Evolutionary conservation across 192 early-diverging fungal genomes (phyloP).

Genomic region (Dimargaris cristalligena): DNA sequence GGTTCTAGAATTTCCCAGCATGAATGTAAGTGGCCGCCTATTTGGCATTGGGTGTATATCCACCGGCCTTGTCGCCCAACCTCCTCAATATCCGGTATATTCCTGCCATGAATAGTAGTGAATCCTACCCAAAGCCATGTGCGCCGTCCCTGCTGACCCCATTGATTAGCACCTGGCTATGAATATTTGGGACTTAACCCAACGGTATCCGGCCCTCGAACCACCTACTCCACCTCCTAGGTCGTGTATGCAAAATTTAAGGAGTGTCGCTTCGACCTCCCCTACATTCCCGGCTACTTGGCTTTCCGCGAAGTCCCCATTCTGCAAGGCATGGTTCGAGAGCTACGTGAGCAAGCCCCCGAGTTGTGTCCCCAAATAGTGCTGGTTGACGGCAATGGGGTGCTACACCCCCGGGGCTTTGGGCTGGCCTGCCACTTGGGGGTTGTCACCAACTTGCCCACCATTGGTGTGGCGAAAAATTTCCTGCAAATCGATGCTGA

Average conservation of each 20-base stretch:
- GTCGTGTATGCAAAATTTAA: constrained; percentile 45
- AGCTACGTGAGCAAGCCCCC: constrained; percentile 28
- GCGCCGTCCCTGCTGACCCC: too few relatives aligned
- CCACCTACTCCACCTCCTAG: constrained; percentile 13
- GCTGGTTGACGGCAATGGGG: constrained; percentile 78
- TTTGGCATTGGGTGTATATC: too few relatives aligned
- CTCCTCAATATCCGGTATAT: too few relatives aligned
- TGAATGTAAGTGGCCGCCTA: constrained; percentile 35
- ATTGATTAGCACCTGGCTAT: too few relatives aligned
- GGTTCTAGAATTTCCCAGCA: constrained; percentile 47
- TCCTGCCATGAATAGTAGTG: too few relatives aligned
- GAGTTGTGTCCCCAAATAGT: constrained; percentile 57
- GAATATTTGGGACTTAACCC: too few relatives aligned
- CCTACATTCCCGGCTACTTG: constrained; percentile 82
- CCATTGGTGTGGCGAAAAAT: constrained; percentile 84
- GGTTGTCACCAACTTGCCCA: constrained; percentile 49
- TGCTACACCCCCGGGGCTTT: constrained; percentile 71
- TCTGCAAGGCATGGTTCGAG: constrained; percentile 34
- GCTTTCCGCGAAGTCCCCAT: constrained; percentile 74
- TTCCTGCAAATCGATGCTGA: constrained; percentile 62
- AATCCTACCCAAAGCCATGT: too few relatives aligned
- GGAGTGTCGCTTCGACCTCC: constrained; percentile 41
- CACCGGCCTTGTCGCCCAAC: too few relatives aligned
- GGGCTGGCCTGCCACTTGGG: constrained; percentile 79
- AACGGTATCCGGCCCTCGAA: background rate